Evolutionary conservation across 345 rosid genomes (phyloP), one percentile per base, ranked within the genome.

Genomic region (Rhizophora mangle): DNA sequence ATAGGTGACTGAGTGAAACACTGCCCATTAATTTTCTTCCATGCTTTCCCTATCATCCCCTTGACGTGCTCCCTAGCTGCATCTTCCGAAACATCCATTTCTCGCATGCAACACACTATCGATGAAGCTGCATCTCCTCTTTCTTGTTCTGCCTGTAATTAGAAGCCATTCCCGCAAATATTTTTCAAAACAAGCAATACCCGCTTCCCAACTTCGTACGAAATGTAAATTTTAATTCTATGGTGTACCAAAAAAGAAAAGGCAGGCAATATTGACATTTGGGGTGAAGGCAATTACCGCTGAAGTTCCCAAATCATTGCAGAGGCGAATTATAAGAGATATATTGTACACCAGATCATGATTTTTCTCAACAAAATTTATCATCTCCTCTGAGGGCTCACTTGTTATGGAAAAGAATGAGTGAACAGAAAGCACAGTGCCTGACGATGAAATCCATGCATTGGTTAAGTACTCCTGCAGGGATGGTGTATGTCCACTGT

Each of bases 121-220:
- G 87, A 81, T 19, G 88, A 83, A 20, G 89, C 78, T 5, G 80
- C 83, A 68, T 85, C 87, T 21, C 87, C 88, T 71, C 88, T 82
- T 72, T 87, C 87, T 32, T 52, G 69, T 57, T 87, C 88, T 6
- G 77, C 87, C 88, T 84, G 74, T 24, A n/a, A 54, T 58, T 36
- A 11, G 0, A 36, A 32, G 9, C n/a, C 8, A 61, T 43, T 13
- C 49, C 49, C 16, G 5, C 16, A 43, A 13, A 43, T 43, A 43
- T 43, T 43, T 13, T 11, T 13, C 18, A 43, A 43, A 43, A 3
- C 49, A 43, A 43, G 18, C 16, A 43, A 43, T 43, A 43, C 49
- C 49, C 49, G 3, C 49, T 11, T 43, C 18, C 15, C 49, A 3
- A 43, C 13, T 43, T 43, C 18, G 49, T 3, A 2, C 49, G 3